Evolutionary conservation across 139 green algal species (phyloP), one percentile per base, ranked within the genome.

Genomic region (Chlorella sp.): DNA sequence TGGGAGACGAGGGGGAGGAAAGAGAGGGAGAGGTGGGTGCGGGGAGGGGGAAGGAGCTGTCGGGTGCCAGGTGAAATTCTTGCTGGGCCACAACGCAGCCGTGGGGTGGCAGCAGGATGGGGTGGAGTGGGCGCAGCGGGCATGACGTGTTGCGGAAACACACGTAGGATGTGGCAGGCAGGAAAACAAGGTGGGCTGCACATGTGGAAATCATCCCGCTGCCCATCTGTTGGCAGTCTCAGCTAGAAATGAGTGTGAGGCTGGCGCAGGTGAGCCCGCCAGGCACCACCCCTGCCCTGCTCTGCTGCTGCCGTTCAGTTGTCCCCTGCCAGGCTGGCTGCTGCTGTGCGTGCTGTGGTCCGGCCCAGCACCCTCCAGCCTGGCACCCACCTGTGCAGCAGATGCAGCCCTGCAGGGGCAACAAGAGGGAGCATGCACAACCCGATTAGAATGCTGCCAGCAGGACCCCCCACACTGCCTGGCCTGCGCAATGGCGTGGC

Each of bases 331-430:
- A 57, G 9, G 48, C 48, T 57, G 48, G 64, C 64, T 71, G 64
- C 64, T 71, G 64, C 64, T 5, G 2, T 40, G 73, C 68, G 36
- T 76, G 68, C 68, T 16, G 22, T 39, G 32, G 16, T 78, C 36
- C 2, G 75, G 2, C 32, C 48, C 48, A 9, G 9, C 9, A 9
- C 48, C 48, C 48, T 57, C 48, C 48, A 57, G 48, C 48, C 48
- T 57, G 48, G 48, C 48, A 57, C 89, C n/a, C 53, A 94, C 93
- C 91, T 7, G 91, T 95, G 91, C 92, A 95, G 92, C 95, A 97
- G 40, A 96, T 91, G 89, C 95, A 97, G 78, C 95, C 95, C 86
- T 89, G 86, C 76, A 64, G 36, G n/a, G 71, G 37, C 14, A 42
- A 5, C 11, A 18, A 64, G 7, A 26, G 3, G 37, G 14, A 19